phyloP scores from a whole-genome alignment of 306 rosid genomes.

The Hippophae tibetana region DNA sequence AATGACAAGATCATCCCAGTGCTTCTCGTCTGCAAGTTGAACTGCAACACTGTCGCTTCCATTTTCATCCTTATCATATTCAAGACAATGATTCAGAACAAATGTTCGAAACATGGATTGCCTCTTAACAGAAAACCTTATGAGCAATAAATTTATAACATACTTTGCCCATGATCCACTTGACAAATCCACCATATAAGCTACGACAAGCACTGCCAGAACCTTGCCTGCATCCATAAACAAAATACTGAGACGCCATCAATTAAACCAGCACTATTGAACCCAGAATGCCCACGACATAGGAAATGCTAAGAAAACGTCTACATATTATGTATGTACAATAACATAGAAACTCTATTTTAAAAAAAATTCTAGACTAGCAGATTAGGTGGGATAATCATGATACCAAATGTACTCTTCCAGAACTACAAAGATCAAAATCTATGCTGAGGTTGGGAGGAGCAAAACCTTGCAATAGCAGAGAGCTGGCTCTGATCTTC shows the following conservation, averaged over 20 bases:
- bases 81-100: slow-evolving; percentile 21
- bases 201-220: slow-evolving; percentile 99
- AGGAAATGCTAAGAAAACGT: background rate
- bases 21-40: slow-evolving; percentile 87
- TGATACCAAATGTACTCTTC: slow-evolving; percentile 5
- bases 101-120: slow-evolving; percentile 4
- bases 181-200: slow-evolving; percentile 94
- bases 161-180: slow-evolving; percentile 98
- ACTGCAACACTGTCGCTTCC: slow-evolving; percentile 94
- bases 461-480: slow-evolving; percentile 74
- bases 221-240: slow-evolving; percentile 67
- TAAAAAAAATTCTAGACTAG: background rate
- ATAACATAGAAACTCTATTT: too few species aligned
- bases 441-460: too few species aligned
- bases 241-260: slow-evolving; percentile 1
- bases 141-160: slow-evolving; percentile 15
- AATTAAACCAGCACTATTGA: background rate
- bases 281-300: background rate
- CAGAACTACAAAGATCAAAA: slow-evolving; percentile 8
- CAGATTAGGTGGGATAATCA: background rate
- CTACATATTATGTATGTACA: too few species aligned
- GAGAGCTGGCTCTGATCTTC: slow-evolving; percentile 91
- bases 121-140: background rate
- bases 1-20: slow-evolving; percentile 95
- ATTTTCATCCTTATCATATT: slow-evolving; percentile 51